A percentile compares a stretch with the other conserved stretches of the same genome.
phyloP scores from a whole-genome alignment of 441 rosid species.

The Eruca vesicaria region DNA sequence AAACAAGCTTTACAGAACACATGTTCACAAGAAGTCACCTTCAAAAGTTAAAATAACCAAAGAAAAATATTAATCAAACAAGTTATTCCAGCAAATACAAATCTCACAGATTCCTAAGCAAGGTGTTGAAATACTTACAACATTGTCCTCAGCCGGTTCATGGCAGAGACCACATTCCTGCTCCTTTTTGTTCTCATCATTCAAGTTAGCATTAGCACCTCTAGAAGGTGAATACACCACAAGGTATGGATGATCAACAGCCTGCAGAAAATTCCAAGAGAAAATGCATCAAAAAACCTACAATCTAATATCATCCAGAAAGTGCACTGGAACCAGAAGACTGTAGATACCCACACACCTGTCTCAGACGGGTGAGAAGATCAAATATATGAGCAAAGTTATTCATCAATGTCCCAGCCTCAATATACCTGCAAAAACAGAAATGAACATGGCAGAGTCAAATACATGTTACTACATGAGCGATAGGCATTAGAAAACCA shows the following conservation, averaged over 20 bases:
- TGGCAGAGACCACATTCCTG: constrained; percentile 72
- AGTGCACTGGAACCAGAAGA: constrained; percentile 11
- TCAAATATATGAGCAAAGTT: constrained; percentile 95
- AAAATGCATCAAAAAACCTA: constrained; percentile 13
- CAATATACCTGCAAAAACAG: constrained; percentile 62
- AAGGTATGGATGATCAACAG: constrained; percentile 98
- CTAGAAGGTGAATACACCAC: constrained; percentile 76
- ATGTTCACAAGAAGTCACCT: constrained; percentile 86
- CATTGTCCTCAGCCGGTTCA: constrained; percentile 76
- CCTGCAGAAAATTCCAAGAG: constrained; percentile 51
- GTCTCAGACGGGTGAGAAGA: constrained; percentile 94
- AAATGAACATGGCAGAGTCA: constrained; percentile 4
- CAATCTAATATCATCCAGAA: not conserved
- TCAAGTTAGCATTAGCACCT: constrained; percentile 40
- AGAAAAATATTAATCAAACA: constrained; percentile 6
- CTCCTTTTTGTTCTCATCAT: constrained; percentile 42
- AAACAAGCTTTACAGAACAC: constrained; percentile 89
- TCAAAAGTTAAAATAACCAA: constrained; percentile 25
- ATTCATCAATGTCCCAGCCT: constrained; percentile 86
- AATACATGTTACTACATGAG: not conserved
- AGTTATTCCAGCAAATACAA: not conserved
- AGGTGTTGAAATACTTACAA: constrained; percentile 49
- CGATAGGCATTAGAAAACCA: constrained; percentile 11
- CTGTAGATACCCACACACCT: constrained; percentile 45
- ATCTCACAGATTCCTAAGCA: not conserved